Evolutionary conservation across 2,329 filamentous ascomycete genomes (phyloP), one percentile per base, ranked within the genome.

Genomic region (Exophiala calicioides): DNA sequence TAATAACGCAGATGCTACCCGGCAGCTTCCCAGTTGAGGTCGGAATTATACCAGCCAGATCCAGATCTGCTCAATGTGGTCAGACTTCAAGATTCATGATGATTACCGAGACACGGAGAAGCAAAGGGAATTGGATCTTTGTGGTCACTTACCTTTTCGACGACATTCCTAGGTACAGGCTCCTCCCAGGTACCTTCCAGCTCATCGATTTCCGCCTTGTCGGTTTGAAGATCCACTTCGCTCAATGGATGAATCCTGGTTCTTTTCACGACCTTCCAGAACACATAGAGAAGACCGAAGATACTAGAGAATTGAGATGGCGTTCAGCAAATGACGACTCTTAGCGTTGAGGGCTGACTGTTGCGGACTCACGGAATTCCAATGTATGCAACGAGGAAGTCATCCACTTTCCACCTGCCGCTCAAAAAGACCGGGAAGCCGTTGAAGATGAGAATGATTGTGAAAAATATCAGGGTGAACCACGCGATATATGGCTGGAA

Each of bases 401-500:
- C 20, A 20, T 24, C 26, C 9, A 31, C 34, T 6, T 12, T 38
- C 34, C 34, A 46, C 10, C 10, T 23, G 24, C 33, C 42, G 6
- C 7, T 16, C 18, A 33, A 19, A 20, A 46, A 46, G n/a, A 39
- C 43, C 3, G 24, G 8, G 19, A 65, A 88, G 83, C 81, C 78
- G 12, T 85, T 88, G 42, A 88, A 73, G 3, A 88, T 62, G 39
- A 86, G 82, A 16, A 83, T 65, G 30, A 79, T 65, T 57, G 72
- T 77, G 47, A 62, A 77, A 68, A 65, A 58, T 0, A 54, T 12
- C 3, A 87, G 65, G 0, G 79, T 81, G 31, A 82, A 79, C 59
- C 76, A 88, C 0, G 86, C 84, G 0, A 78, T 76, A 57, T 82
- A 88, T 1, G 87, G 87, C 69, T 88, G 85, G 24, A 78, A 72